Conservation (phyloP, 805 yeast species). For the Nematodospora valgi region DNA sequence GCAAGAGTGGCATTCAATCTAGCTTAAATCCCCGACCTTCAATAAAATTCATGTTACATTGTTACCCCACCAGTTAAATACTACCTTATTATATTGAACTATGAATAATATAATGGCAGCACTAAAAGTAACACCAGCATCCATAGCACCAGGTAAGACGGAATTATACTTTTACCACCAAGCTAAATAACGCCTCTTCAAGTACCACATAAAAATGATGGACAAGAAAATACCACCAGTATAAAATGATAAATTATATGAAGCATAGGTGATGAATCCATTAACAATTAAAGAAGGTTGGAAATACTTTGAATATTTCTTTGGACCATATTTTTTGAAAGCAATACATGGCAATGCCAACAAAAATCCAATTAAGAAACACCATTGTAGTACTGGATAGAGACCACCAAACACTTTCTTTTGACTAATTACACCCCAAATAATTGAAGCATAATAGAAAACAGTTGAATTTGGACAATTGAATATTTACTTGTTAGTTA, state of each 20-base stretch:
- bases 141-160: conserved; percentile 48
- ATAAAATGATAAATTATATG: conserved; percentile 41
- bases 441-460: conserved; percentile 42
- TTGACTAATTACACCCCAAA: conserved; percentile 54
- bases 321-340: conserved; percentile 16
- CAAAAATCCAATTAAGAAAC: conserved; percentile 49
- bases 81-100: conserved; percentile 39
- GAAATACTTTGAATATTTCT: conserved; percentile 20
- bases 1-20: conserved; percentile 18
- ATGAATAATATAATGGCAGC: conserved; percentile 54
- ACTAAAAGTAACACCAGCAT: conserved; percentile 56
- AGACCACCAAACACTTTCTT: conserved; percentile 48
- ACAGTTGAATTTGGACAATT: conserved; percentile 26
- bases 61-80: conserved; percentile 63
- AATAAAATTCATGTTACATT: conserved; percentile 12
- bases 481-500: conserved; percentile 19
- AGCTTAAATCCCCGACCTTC: conserved; percentile 3
- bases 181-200: conserved; percentile 40
- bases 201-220: conserved; percentile 46
- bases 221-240: conserved; percentile 58
- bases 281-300: conserved; percentile 50
- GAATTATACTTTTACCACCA: conserved; percentile 72
- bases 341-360: conserved; percentile 16
- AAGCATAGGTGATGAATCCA: conserved; percentile 42
- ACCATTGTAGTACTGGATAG: conserved; percentile 47